These are phyloP conservation scores for Paramecium tetraurelia DNA, from an alignment of 73 alveolate genomes.

Conservation along the genomic window DNA sequence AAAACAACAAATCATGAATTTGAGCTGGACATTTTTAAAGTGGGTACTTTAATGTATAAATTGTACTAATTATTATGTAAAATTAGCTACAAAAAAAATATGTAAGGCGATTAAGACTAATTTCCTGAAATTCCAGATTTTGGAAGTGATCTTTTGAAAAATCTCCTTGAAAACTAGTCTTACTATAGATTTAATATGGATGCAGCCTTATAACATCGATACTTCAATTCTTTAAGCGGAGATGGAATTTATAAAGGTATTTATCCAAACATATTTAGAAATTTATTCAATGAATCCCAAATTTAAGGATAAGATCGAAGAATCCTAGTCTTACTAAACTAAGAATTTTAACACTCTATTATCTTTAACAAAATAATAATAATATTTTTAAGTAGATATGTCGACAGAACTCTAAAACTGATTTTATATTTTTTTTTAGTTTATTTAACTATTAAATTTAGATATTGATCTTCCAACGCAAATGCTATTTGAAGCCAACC, in stretches of 20 bases:
- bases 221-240: not conserved
- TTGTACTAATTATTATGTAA: not conserved
- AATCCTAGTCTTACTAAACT: not conserved
- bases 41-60: not conserved
- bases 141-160: not conserved
- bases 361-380: not conserved
- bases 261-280: not conserved
- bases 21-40: conserved; percentile 15
- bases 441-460: no score
- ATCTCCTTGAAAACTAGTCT: not conserved
- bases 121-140: not conserved
- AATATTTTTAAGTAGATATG: not conserved
- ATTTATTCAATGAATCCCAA: not conserved
- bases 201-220: not conserved
- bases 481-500: not conserved
- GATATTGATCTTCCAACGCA: not conserved
- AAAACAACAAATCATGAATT: not conserved
- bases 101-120: not conserved
- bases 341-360: not conserved
- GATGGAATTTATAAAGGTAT: not conserved
- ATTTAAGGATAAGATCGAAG: not conserved
- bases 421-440: not conserved
- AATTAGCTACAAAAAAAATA: not conserved
- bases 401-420: not conserved
- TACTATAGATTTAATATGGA: not conserved